These are phyloP conservation scores for Yamadazyma jaroonii DNA, from an alignment of 1,139 yeast species.

Conservation along the genomic window DNA sequence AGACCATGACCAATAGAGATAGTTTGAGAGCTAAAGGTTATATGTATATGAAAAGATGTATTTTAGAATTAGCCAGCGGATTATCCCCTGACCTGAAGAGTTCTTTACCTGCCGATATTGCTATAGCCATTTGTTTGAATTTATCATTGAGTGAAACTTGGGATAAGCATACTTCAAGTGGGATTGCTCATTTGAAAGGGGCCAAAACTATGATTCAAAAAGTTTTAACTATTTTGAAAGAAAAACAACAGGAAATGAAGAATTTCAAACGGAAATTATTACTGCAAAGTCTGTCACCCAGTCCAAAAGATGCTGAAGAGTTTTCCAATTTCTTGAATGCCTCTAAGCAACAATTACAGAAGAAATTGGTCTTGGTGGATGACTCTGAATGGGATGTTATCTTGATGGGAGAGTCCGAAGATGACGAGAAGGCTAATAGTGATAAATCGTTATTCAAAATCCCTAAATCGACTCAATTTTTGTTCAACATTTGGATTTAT, in stretches of 20 bases:
- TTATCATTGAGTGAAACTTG: constrained; percentile 66
- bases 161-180: constrained; percentile 65
- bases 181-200: constrained; percentile 65
- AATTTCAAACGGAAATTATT: constrained; percentile 14
- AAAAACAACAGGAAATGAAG: constrained; percentile 19
- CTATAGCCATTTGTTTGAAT: constrained; percentile 60
- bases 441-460: constrained; percentile 12
- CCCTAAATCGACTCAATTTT: constrained; percentile 48
- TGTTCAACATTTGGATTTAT: constrained; percentile 65
- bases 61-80: constrained; percentile 57
- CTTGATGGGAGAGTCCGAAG: constrained; percentile 15
- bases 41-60: constrained; percentile 57
- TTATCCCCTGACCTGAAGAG: constrained; percentile 28
- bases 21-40: constrained; percentile 48
- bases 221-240: constrained; percentile 32
- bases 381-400: constrained; percentile 36
- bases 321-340: constrained; percentile 12
- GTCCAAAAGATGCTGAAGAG: constrained; percentile 14
- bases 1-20: constrained; percentile 32
- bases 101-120: constrained; percentile 56
- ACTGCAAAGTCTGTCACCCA: constrained; percentile 10
- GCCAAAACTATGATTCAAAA: constrained; percentile 61
- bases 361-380: constrained; percentile 30
- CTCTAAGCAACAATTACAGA: constrained; percentile 18
- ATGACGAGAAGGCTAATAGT: neutral